These are phyloP conservation scores for Osmanthus fragrans DNA, from an alignment of 257 asterid species.

Conservation along the genomic window DNA sequence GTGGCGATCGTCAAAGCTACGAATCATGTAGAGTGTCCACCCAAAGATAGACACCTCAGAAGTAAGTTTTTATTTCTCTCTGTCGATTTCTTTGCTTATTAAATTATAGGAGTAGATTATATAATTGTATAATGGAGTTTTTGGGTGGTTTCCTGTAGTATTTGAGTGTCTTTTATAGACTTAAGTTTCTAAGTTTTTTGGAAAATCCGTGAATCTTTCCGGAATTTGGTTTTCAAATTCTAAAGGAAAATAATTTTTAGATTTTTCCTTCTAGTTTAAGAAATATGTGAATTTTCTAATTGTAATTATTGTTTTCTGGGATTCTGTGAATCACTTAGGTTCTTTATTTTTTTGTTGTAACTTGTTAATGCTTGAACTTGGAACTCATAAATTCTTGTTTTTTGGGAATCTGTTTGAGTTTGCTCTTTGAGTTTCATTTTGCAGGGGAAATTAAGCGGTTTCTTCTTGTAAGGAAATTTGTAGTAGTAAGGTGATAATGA, in stretches of 20 bases:
- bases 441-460: constrained; percentile 5
- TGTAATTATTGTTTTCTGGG: background rate
- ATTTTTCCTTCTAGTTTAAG: background rate
- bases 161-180: background rate
- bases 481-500: constrained; percentile 27
- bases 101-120: constrained; percentile 36
- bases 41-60: constrained; percentile 88
- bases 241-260: background rate
- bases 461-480: constrained; percentile 15
- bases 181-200: background rate
- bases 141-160: constrained; percentile 21
- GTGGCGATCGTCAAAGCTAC: constrained; percentile 99
- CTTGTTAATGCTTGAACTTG: constrained; percentile 9
- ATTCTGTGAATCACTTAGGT: constrained; percentile 6
- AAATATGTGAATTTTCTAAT: constrained; percentile 4
- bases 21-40: constrained; percentile 94
- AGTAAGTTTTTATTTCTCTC: constrained; percentile 47
- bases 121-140: constrained; percentile 9
- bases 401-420: background rate
- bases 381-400: background rate
- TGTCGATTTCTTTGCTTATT: constrained; percentile 4
- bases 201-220: background rate
- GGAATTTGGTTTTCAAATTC: background rate
- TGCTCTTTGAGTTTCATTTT: constrained; percentile 5
- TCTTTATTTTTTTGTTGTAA: constrained; percentile 15